Base-by-base conservation (phyloP, 2,329 filamentous ascomycete species). In the Aspergillus neoniger region DNA sequence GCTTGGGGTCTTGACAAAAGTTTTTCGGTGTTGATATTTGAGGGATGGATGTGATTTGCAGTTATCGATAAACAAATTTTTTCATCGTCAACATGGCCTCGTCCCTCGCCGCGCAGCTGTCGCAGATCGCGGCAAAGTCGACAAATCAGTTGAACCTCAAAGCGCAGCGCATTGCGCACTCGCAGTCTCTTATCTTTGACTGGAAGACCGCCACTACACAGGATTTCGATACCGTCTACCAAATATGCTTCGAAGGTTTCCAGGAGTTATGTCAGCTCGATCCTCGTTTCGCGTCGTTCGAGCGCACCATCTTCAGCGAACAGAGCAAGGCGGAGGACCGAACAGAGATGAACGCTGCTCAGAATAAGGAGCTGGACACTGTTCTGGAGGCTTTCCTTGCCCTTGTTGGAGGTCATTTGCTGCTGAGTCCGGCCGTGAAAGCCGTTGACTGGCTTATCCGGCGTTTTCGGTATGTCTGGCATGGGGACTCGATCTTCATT, bases 121-220 rank as follows among this genome's bases (percentile, higher is more conserved):
- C 93, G 82, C 88, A 91, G 75, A 93, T 99, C 74, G 91, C 93
- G 69, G 88, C 90, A 67, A 91, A 91, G 72, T 96, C 92, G 70
- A 96, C 93, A 69, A 89, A 93, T 74, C 90, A 94, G 68, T 86
- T 98, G 71, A 91, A 98, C 75, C 85, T 96, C 69, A 96, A 96
- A 79, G 91, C 93, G 71, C 92, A 97, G 80, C 94, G 92, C 78
- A 87, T 90, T 63, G 88, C 91, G 64, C 95, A 99, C 79, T 91
- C 91, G 66, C 94, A 97, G 77, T 99, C 95, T 56, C 81, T 99
- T 63, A 91, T 99, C 61, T 99, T 96, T 81, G 93, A 96, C 69
- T 85, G 91, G 62, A 87, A 88, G 72, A 84, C 94, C 68, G 95
- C 95, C 54, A 89, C 90, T 5, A 88, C 88, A 15, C 95, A 99